Conservation (phyloP, 2,329 filamentous ascomycete genomes). For the Neonectria hederae region DNA sequence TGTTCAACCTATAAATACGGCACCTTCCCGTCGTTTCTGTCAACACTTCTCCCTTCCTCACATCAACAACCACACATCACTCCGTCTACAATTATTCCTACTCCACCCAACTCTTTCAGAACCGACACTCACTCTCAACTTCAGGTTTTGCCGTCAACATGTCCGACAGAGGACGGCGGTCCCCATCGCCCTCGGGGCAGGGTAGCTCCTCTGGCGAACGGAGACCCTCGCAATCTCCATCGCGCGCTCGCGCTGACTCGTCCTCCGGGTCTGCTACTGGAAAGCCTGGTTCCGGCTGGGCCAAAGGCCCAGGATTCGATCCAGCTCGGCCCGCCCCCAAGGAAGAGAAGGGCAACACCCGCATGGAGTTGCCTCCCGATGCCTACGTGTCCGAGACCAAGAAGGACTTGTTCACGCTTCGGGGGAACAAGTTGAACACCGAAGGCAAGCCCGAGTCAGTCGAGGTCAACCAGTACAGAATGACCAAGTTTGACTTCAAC, state of each 20-base stretch:
- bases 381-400: constrained; percentile 56
- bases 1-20: constrained; percentile 5
- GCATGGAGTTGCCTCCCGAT: constrained; percentile 67
- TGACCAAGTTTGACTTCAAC: constrained; percentile 65
- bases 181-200: constrained; percentile 34
- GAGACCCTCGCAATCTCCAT: constrained; percentile 34
- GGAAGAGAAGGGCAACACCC: constrained; percentile 52
- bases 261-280: constrained; percentile 29
- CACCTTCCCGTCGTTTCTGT: constrained; percentile 1
- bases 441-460: constrained; percentile 65
- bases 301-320: constrained; percentile 52
- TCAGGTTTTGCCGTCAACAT: constrained; percentile 33
- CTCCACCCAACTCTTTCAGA: not conserved
- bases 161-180: constrained; percentile 47
- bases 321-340: constrained; percentile 51
- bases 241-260: constrained; percentile 21
- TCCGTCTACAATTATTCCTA: constrained; percentile 2
- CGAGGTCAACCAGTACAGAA: constrained; percentile 78
- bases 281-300: constrained; percentile 38
- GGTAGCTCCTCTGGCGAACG: constrained; percentile 30
- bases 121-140: constrained; percentile 9
- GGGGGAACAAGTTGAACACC: constrained; percentile 60
- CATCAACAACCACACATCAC: not conserved
- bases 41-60: not conserved
- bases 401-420: constrained; percentile 49